Evolutionary conservation across 1,284 basidiomycete species (phyloP).

Genomic region (Sanghuangporus baumii): DNA sequence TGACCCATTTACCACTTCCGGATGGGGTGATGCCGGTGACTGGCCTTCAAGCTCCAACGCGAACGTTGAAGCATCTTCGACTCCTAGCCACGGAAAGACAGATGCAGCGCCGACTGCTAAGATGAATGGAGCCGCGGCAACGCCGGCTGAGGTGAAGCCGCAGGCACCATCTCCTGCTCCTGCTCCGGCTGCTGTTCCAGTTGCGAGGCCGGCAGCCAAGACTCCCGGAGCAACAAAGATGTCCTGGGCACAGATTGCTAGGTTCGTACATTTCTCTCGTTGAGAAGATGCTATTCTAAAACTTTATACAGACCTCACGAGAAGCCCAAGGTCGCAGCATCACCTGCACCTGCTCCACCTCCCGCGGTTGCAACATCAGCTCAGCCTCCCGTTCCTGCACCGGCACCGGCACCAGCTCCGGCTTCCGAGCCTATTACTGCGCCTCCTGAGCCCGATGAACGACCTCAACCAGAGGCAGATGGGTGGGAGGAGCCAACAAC

Average conservation of each 20-base stretch:
- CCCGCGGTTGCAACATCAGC: constrained; percentile 24
- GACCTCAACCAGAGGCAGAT: constrained; percentile 24
- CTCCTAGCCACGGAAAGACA: background rate
- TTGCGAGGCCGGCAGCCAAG: background rate
- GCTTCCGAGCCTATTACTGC: constrained; percentile 26
- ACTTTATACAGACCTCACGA: constrained; percentile 41
- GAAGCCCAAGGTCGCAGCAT: constrained; percentile 36
- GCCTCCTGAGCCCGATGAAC: constrained; percentile 23
- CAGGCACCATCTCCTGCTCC: constrained; percentile 20
- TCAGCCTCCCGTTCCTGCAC: constrained; percentile 22
- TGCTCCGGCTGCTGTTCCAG: constrained; percentile 41
- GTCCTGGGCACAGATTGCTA: constrained; percentile 77
- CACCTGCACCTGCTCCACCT: constrained; percentile 22
- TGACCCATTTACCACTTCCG: constrained; percentile 17
- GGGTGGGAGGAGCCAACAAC: constrained; percentile 76
- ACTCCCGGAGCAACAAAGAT: constrained; percentile 42
- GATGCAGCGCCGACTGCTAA: constrained; percentile 19
- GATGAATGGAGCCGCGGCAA: constrained; percentile 30
- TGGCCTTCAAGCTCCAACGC: background rate
- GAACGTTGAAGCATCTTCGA: background rate
- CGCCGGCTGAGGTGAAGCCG: constrained; percentile 27
- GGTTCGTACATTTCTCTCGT: constrained; percentile 36
- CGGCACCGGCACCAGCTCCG: constrained; percentile 25
- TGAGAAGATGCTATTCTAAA: background rate
- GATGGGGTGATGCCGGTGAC: constrained; percentile 12